Percentiles rank a stretch among this genome's conserved stretches.
Conservation (phyloP, 2,329 filamentous ascomycete genomes). For the Colletotrichum australisinense region DNA sequence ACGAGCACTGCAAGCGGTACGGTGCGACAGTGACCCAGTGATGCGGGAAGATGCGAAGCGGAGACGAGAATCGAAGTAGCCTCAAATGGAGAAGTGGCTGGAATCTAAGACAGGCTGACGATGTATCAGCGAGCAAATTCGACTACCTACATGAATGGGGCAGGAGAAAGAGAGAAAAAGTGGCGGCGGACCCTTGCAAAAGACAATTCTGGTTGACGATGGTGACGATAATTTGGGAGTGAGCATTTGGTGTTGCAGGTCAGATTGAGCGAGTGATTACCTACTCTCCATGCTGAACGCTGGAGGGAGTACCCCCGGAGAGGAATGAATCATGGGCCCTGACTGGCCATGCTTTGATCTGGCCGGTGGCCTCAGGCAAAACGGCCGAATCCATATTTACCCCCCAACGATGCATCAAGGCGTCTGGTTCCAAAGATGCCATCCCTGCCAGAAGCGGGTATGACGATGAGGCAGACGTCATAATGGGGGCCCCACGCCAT, state of each 20-base stretch:
- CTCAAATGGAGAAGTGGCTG: background rate
- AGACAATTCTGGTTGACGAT: background rate
- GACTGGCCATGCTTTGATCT: background rate
- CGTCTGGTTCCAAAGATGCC: background rate
- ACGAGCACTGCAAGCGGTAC: background rate
- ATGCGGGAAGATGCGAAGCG: constrained; percentile 16
- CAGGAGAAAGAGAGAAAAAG: background rate
- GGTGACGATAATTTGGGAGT: background rate
- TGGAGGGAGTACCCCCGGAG: too few species aligned
- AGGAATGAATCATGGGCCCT: constrained; percentile 29
- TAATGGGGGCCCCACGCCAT: constrained; percentile 27
- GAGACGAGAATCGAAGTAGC: background rate
- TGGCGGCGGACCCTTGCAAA: background rate
- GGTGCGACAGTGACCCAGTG: background rate
- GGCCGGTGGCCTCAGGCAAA: constrained; percentile 16
- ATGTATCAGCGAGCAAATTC: background rate
- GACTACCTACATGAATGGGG: too few species aligned
- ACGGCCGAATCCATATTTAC: background rate
- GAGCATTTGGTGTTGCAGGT: background rate
- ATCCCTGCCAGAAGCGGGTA: constrained; percentile 25
- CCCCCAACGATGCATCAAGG: constrained; percentile 9
- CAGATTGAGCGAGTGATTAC: background rate
- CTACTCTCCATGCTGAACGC: too few species aligned
- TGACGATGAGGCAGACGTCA: constrained; percentile 31
- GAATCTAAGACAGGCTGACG: background rate